Percentiles rank a stretch among this genome's conserved stretches.
phyloP scores from a whole-genome alignment of 768 basidiomycete genomes.

The Peribolospora kevripleyi region DNA sequence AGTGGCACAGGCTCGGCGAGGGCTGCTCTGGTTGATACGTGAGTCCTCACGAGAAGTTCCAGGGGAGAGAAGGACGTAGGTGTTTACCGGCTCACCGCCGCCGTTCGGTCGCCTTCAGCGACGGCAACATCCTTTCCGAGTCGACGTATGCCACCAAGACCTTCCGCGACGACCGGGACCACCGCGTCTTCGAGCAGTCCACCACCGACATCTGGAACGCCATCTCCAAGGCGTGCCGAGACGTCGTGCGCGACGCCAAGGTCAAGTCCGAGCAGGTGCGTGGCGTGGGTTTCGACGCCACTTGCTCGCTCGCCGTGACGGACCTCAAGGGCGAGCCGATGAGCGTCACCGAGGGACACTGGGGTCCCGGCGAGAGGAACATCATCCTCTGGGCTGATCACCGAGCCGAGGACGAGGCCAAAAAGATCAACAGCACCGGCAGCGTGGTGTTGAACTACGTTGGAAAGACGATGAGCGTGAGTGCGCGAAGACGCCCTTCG shows the following conservation, averaged over 20 bases:
- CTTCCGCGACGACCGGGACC: constrained; percentile 58
- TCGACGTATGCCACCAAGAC: constrained; percentile 60
- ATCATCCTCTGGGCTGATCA: constrained; percentile 94
- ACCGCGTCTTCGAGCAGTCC: constrained; percentile 90
- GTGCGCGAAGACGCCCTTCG: no score
- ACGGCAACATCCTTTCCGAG: constrained; percentile 50
- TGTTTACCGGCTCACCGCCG: not conserved
- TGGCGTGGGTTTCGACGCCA: constrained; percentile 50
- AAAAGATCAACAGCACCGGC: constrained; percentile 60
- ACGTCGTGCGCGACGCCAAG: constrained; percentile 35
- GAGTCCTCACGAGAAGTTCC: not conserved
- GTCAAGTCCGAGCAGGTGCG: constrained; percentile 40
- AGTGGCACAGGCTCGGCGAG: constrained; percentile 88
- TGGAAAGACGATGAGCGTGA: constrained; percentile 65
- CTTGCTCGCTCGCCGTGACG: constrained; percentile 77
- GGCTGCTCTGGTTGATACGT: constrained; percentile 43
- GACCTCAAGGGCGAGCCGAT: constrained; percentile 50
- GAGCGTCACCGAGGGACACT: constrained; percentile 41
- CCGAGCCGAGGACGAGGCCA: constrained; percentile 74
- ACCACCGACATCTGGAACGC: constrained; percentile 35
- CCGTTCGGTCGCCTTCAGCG: constrained; percentile 9
- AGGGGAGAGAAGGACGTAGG: constrained; percentile 3
- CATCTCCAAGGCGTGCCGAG: constrained; percentile 17
- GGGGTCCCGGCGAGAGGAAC: constrained; percentile 27
- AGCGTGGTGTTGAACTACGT: constrained; percentile 79